phyloP scores from a whole-genome alignment of 2,329 filamentous ascomycete species.

The Scytalidium lignicola region DNA sequence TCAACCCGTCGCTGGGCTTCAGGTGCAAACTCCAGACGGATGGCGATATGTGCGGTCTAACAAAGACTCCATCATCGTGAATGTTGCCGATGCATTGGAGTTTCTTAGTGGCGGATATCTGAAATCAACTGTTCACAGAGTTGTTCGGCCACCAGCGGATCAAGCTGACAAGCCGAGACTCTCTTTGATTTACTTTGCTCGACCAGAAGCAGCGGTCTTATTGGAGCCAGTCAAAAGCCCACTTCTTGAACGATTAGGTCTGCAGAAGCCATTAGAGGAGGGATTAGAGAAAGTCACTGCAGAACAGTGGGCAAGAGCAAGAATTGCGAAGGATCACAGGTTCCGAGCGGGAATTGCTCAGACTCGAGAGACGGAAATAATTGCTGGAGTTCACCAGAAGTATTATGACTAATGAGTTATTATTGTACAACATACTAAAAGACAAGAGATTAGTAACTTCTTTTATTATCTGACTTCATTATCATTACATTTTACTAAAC shows the following conservation, averaged over 20 bases:
- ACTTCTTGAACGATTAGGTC: not conserved
- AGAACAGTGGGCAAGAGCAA: slow-evolving; percentile 35
- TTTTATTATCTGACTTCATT: too few relatives aligned
- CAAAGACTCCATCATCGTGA: slow-evolving; percentile 42
- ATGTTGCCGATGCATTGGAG: slow-evolving; percentile 41
- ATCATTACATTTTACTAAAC: too few relatives aligned
- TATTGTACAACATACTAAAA: too few relatives aligned
- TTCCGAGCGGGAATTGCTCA: slow-evolving; percentile 10
- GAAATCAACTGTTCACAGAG: slow-evolving; percentile 33
- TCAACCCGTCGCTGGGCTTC: slow-evolving; percentile 49
- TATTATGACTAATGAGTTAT: slow-evolving; percentile 27
- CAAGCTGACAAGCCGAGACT: slow-evolving; percentile 32
- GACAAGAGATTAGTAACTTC: too few relatives aligned
- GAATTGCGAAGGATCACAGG: slow-evolving; percentile 18
- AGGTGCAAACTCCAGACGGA: slow-evolving; percentile 41
- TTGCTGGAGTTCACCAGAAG: slow-evolving; percentile 14
- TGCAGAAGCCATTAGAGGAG: slow-evolving; percentile 14
- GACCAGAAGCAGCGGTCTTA: not conserved
- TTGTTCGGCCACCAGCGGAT: slow-evolving; percentile 19
- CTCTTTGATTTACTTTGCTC: slow-evolving; percentile 38
- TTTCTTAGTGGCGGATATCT: slow-evolving; percentile 41
- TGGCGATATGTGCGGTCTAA: slow-evolving; percentile 46
- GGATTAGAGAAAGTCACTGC: slow-evolving; percentile 34
- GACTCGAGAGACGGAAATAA: slow-evolving; percentile 12
- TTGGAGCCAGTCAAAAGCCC: not conserved